Evolutionary conservation across 1,139 yeast genomes (phyloP).

Genomic region (Pichia norvegensis): DNA sequence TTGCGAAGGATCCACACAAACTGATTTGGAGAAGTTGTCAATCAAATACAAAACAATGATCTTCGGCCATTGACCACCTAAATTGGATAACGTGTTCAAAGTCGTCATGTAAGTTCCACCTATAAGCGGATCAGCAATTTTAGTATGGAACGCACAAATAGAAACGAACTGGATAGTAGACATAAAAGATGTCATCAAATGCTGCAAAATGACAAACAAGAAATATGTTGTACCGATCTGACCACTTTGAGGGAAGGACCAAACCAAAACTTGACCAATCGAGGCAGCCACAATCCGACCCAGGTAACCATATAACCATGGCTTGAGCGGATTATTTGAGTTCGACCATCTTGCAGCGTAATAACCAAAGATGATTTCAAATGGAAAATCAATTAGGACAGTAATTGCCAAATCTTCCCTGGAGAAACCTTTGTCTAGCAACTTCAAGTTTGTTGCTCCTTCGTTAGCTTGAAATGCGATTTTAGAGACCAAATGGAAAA

Average conservation of each 20-base stretch:
- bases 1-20: slow-evolving; percentile 35
- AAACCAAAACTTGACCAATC: slow-evolving; percentile 68
- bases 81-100: slow-evolving; percentile 79
- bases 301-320: slow-evolving; percentile 87
- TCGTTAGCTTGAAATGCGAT: slow-evolving; percentile 94
- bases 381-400: slow-evolving; percentile 90
- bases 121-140: slow-evolving; percentile 87
- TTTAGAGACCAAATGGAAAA: slow-evolving; percentile 72
- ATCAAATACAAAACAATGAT: slow-evolving; percentile 69
- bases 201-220: slow-evolving; percentile 66
- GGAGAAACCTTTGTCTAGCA: slow-evolving; percentile 87
- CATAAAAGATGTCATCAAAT: slow-evolving; percentile 83
- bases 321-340: slow-evolving; percentile 61
- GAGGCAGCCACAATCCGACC: slow-evolving; percentile 75
- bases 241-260: slow-evolving; percentile 58
- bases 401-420: slow-evolving; percentile 92
- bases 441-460: slow-evolving; percentile 85
- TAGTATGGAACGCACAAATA: slow-evolving; percentile 88
- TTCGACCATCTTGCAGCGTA: slow-evolving; percentile 94
- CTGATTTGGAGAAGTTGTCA: slow-evolving; percentile 63
- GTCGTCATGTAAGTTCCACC: slow-evolving; percentile 99
- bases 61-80: slow-evolving; percentile 98
- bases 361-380: slow-evolving; percentile 90
- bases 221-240: slow-evolving; percentile 48
- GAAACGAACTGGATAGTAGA: slow-evolving; percentile 93